Evolutionary conservation across 805 yeast species (phyloP), one percentile per base, ranked within the genome.

Genomic region (Dipodascus albidus): DNA sequence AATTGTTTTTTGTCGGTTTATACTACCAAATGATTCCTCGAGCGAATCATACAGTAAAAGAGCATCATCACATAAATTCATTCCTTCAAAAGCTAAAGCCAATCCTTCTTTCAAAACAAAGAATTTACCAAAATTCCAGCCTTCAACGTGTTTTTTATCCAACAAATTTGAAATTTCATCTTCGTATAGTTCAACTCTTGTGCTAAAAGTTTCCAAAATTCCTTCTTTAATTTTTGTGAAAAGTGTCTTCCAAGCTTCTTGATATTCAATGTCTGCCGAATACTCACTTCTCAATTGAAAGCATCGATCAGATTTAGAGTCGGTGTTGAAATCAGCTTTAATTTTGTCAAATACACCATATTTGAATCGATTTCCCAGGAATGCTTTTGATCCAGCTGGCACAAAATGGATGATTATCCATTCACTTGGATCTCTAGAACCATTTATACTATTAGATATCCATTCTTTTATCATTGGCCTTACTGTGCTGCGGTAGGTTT

Each of bases 391-490:
- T 59, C 55, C 65, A 61, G 53, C 68, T 1, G 79, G 74, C 2
- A 76, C 73, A 60, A 75, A 78, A 50, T 78, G 72, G 0, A 87
- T 66, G 2, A 88, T 74, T 56, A 78, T 70, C 83, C 89, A 81
- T 50, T 81, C 82, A 8, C 83, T 77, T 1, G 78, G 74, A 49
- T 53, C 77, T 51, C 63, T 69, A 54, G 55, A 70, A 59, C 58
- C 71, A 59, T 48, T 73, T 60, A 52, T 74, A 62, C 42, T 68
- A 58, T 44, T 72, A 48, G 75, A 72, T 23, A 86, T 70, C 98
- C 99, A 93, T 59, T 85, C 93, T 50, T 75, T 76, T 21, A 90
- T 79, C 58, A 88, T 70, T 1, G 95, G 96, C 42, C 99, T 76
- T 0, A 85, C 88, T 61, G 83, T 86, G 0, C 84, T 67, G 55